Evolutionary conservation across 192 early-diverging fungal species (phyloP).

Genomic region (Coemansia reversa): DNA sequence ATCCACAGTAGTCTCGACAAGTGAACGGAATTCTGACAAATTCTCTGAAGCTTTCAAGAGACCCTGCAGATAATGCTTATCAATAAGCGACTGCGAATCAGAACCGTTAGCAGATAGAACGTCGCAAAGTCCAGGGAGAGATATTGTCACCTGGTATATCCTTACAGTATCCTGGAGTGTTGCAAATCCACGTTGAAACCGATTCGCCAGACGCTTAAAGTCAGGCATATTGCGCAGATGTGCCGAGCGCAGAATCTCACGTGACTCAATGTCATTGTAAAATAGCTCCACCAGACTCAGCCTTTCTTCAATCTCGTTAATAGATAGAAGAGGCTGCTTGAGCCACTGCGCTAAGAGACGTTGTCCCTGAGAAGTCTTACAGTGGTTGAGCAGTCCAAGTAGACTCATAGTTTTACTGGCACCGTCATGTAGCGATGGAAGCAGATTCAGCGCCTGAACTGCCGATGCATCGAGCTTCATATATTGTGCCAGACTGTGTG

Average conservation of each 20-base stretch:
- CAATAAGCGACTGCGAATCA: constrained; percentile 54
- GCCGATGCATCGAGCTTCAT: constrained; percentile 92
- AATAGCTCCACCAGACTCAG: constrained; percentile 75
- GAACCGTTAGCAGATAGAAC: constrained; percentile 51
- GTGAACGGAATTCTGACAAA: constrained; percentile 67
- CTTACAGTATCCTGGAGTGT: constrained; percentile 85
- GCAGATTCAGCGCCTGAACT: constrained; percentile 81
- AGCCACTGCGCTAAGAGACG: constrained; percentile 88
- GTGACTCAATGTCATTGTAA: constrained; percentile 61
- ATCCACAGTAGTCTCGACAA: constrained; percentile 92
- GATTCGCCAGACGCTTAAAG: constrained; percentile 81
- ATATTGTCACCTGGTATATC: constrained; percentile 80
- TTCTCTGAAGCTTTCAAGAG: constrained; percentile 57
- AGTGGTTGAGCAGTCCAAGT: constrained; percentile 82
- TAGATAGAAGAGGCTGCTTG: constrained; percentile 80
- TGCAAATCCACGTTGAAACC: constrained; percentile 76
- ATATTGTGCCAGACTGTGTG: constrained; percentile 81
- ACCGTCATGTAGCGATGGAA: constrained; percentile 74
- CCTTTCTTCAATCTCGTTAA: constrained; percentile 71
- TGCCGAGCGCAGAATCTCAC: constrained; percentile 66
- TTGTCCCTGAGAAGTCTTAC: constrained; percentile 85
- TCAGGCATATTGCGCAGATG: constrained; percentile 84
- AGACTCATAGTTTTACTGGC: constrained; percentile 62
- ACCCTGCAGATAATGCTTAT: constrained; percentile 50
- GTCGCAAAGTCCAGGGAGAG: constrained; percentile 64